Percentiles rank a stretch among this genome's conserved stretches.
phyloP scores from a whole-genome alignment of 2,329 filamentous ascomycete species.

The Penicillium sp. region DNA sequence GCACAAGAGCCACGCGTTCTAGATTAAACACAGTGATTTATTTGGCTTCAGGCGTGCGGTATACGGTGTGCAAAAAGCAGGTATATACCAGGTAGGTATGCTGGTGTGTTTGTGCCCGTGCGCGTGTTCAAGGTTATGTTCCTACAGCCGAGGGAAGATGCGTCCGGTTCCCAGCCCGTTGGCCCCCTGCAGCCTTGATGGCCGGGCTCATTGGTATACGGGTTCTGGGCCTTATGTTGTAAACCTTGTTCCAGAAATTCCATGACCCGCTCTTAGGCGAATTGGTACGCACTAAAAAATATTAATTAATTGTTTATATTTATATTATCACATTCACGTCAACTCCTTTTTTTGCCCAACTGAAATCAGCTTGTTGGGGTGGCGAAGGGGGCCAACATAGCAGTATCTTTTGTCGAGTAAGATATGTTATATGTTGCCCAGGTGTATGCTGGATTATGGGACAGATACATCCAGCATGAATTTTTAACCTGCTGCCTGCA shows the following conservation, averaged over 20 bases:
- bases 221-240: not conserved
- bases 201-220: not conserved
- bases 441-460: not conserved
- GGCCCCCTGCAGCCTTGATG: constrained; percentile 8
- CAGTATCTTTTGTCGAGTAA: not conserved
- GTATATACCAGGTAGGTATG: not conserved
- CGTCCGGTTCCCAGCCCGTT: constrained; percentile 14
- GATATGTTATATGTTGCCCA: not conserved
- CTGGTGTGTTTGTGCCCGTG: constrained; percentile 6
- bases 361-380: constrained; percentile 1
- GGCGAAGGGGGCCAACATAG: not conserved
- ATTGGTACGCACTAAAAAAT: not conserved
- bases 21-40: not conserved
- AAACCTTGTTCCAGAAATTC: constrained; percentile 19
- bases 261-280: constrained; percentile 2
- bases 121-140: constrained; percentile 16
- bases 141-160: constrained; percentile 12
- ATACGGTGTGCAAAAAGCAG: constrained; percentile 5
- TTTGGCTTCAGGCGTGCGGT: not conserved
- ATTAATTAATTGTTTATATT: not conserved
- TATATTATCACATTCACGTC: not conserved
- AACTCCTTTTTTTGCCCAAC: not conserved
- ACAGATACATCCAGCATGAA: constrained; percentile 2
- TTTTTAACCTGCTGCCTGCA: constrained; percentile 3
- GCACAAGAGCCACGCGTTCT: constrained; percentile 5